These are phyloP conservation scores for Cyclostephanos tholiformis DNA, from an alignment of 108 stramenopile species.

Conservation along the genomic window DNA sequence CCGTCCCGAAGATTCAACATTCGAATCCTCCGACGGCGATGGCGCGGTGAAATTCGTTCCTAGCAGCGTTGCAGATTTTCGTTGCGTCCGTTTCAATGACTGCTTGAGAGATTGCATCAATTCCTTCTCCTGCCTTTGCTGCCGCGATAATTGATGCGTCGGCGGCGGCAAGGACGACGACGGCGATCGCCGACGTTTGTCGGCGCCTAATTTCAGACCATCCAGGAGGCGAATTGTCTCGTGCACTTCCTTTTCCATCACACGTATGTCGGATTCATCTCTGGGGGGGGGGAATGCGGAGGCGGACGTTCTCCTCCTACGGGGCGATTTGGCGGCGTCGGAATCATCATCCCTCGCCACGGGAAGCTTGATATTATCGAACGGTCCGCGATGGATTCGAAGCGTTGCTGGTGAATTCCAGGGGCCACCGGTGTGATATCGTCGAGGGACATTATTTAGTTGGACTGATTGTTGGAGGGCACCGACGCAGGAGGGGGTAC, in stretches of 20 bases:
- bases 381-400: no score
- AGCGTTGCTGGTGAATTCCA: no score
- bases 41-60: not conserved
- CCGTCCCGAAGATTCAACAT: constrained; percentile 2
- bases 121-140: constrained; percentile 29
- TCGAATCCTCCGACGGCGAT: not conserved
- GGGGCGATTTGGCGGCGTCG: no score
- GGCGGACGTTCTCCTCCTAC: not conserved
- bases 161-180: constrained; percentile 1
- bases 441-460: no score
- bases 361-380: no score
- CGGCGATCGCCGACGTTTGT: no score
- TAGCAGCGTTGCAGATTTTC: not conserved
- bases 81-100: constrained; percentile 27
- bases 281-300: constrained; percentile 35
- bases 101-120: constrained; percentile 37
- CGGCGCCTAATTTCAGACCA: constrained; percentile 34
- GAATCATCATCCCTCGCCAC: no score
- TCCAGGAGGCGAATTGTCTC: constrained; percentile 51
- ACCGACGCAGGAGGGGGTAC: no score
- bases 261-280: constrained; percentile 39
- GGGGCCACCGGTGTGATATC: no score
- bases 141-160: constrained; percentile 19
- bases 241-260: constrained; percentile 39
- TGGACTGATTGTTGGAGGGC: no score